Base-by-base conservation (phyloP, 148 eudicot genomes). In the Nyssa sinensis region DNA sequence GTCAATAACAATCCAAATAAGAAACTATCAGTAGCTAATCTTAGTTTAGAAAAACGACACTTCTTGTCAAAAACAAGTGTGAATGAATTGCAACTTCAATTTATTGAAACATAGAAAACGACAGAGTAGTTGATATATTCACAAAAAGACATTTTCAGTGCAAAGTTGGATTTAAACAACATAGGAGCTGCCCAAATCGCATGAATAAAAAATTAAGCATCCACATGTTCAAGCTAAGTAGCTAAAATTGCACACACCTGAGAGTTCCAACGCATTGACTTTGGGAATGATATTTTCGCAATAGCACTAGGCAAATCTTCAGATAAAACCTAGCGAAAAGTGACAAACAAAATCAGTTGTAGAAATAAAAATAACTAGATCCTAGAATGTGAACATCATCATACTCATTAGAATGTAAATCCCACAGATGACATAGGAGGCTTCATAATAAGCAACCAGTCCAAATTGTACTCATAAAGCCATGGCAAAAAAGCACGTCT, bases 251-350 rank as follows among this genome's bases (percentile, higher is more conserved):
- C 19, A 73, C 84, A 65, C 1, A 94, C 99, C 97, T 96, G 95
- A 28, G 99, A 96, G 86, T 96, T 96, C 99, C 99, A 96, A 32
- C 97, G 93, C 99, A 96, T 96, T 19, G 99, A 91, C 82, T 96
- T 96, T 10, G 93, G 95, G 81, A 96, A 96, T 81, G 97, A 80
- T 79, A 96, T 72, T 78, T 87, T 88, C 55, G 93, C 84, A 60
- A 96, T 78, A 70, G 84, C 76, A 68, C 88, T 86, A 77, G 99
- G 95, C 72, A 96, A 90, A 64, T 89, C 92, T 77, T 93, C 98
- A 61, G 97, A 87, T 66, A 96, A 81, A 69, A 96, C 98, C 99
- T 96, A 78, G 72, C 23, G n/a, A 51, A 79, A 66, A 64, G 70
- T 29, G 57, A 64, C 61, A 61, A 84, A 65, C 31, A 33, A 73